A percentile compares a stretch with the other conserved stretches of the same genome.
Conservation (phyloP, 495 filamentous ascomycete genomes). For the Talaromyces thailandensis region DNA sequence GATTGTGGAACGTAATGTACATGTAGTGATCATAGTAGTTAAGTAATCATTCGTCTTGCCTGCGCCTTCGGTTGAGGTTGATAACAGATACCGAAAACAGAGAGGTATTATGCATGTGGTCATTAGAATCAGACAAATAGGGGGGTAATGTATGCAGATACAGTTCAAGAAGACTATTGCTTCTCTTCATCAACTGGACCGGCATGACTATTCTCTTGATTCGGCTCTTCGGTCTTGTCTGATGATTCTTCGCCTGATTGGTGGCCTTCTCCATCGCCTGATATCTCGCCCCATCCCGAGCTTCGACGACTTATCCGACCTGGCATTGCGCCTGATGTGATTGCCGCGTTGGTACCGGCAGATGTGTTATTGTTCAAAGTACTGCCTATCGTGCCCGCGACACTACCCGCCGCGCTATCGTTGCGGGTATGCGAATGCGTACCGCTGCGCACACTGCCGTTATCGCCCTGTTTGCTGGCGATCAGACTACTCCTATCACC, state of each 20-base stretch:
- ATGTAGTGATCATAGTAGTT: neutral
- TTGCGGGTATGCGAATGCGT: constrained; percentile 66
- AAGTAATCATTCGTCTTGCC: neutral
- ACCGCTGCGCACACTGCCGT: constrained; percentile 69
- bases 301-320: constrained; percentile 51
- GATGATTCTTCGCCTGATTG: neutral
- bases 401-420: constrained; percentile 74
- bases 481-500: constrained; percentile 81
- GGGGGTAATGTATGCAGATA: neutral
- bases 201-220: neutral
- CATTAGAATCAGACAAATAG: neutral
- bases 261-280: constrained; percentile 29
- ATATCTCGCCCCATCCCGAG: constrained; percentile 54
- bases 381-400: constrained; percentile 49
- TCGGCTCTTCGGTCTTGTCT: neutral
- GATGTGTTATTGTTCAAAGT: constrained; percentile 32
- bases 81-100: neutral
- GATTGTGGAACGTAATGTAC: neutral
- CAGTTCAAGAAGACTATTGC: neutral
- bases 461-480: constrained; percentile 67
- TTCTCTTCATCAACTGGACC: neutral
- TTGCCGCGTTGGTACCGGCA: constrained; percentile 16
- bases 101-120: neutral
- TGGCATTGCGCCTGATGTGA: constrained; percentile 30
- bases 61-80: neutral